Evolutionary conservation across 2,329 filamentous ascomycete species (phyloP).

Genomic region (Ascochyta lentis): DNA sequence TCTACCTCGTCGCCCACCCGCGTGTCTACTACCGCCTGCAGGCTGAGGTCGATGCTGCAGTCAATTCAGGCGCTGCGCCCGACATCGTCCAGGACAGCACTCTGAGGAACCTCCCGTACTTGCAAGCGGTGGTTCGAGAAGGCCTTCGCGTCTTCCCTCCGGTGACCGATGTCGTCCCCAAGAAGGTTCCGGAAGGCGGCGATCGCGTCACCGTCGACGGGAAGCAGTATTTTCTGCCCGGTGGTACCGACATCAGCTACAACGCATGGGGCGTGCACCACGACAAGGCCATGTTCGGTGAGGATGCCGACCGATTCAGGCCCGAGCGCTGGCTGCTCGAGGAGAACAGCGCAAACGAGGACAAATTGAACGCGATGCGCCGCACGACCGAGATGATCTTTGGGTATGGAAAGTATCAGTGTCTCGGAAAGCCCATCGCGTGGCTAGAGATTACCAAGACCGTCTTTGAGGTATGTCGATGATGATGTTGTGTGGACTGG

Average conservation of each 20-base stretch:
- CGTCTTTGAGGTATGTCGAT: constrained; percentile 49
- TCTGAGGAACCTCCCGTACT: constrained; percentile 49
- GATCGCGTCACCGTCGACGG: constrained; percentile 32
- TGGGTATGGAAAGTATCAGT: constrained; percentile 42
- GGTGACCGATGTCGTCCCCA: constrained; percentile 34
- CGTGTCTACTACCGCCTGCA: constrained; percentile 54
- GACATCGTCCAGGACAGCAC: constrained; percentile 57
- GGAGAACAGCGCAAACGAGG: constrained; percentile 12
- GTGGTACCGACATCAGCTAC: constrained; percentile 37
- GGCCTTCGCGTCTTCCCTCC: constrained; percentile 49
- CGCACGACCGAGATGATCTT: constrained; percentile 40
- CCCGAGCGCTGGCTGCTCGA: constrained; percentile 56
- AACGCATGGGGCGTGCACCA: constrained; percentile 28
- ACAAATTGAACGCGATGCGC: constrained; percentile 30
- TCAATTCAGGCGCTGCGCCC: constrained; percentile 27
- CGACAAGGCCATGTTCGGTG: constrained; percentile 34
- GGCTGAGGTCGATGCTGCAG: constrained; percentile 52
- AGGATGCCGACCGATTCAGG: constrained; percentile 53
- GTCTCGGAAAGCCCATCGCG: constrained; percentile 41
- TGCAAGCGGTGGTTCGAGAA: constrained; percentile 56
- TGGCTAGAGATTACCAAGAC: constrained; percentile 46
- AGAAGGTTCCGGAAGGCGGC: constrained; percentile 35
- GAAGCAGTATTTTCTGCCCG: constrained; percentile 32
- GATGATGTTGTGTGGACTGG: neutral
- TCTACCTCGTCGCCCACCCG: constrained; percentile 59